These are phyloP conservation scores for Bacterosira constricta DNA, from an alignment of 108 stramenopile species.

Conservation along the genomic window DNA sequence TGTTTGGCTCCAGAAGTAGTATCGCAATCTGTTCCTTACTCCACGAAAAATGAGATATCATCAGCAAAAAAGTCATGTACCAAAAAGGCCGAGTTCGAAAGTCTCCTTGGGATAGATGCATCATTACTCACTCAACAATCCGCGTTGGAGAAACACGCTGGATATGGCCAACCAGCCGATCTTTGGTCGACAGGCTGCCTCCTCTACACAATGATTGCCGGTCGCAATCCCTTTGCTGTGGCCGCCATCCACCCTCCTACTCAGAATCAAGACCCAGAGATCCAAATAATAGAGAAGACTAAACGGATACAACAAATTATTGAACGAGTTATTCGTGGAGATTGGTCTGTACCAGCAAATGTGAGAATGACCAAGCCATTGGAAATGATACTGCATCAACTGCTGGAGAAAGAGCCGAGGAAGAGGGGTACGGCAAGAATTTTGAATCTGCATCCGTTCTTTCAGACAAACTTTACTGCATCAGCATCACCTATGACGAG, in stretches of 20 bases:
- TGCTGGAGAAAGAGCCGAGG: constrained; percentile 8
- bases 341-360: constrained; percentile 21
- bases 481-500: neutral
- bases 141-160: neutral
- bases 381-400: constrained; percentile 9
- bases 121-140: neutral
- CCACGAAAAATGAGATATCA: no score
- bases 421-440: constrained; percentile 30
- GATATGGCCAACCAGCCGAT: constrained; percentile 21
- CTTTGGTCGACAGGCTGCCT: constrained; percentile 29
- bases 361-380: neutral
- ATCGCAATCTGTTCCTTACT: neutral
- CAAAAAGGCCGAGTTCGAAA: no score
- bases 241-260: neutral
- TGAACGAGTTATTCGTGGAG: constrained; percentile 17
- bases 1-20: constrained; percentile 36
- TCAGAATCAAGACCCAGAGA: neutral
- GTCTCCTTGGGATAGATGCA: neutral
- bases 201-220: constrained; percentile 33
- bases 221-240: constrained; percentile 23
- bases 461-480: neutral
- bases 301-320: constrained; percentile 8
- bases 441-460: constrained; percentile 23
- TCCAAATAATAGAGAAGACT: neutral
- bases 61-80: no score